phyloP scores from a whole-genome alignment of 2,329 filamentous ascomycete species.

The Epicoccum nigrum region DNA sequence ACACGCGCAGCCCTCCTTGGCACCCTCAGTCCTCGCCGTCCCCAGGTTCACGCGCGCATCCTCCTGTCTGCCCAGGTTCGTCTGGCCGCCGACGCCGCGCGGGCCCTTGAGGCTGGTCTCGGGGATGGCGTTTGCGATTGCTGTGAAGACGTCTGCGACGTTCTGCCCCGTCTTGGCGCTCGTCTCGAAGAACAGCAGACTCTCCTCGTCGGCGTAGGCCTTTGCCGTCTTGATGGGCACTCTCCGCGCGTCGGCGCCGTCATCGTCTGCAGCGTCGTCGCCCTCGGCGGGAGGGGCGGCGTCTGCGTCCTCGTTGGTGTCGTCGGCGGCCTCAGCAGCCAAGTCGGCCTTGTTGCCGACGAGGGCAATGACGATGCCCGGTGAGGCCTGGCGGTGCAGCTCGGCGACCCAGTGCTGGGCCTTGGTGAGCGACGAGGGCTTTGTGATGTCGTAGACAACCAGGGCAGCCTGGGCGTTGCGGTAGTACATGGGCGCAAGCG shows the following conservation, averaged over 20 bases:
- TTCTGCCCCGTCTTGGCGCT: conserved; percentile 96
- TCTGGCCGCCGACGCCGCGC: conserved; percentile 67
- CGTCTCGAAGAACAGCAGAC: conserved; percentile 94
- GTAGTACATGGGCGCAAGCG: conserved; percentile 98
- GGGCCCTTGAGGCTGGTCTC: conserved; percentile 94
- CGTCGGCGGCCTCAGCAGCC: conserved; percentile 55
- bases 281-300: conserved; percentile 57
- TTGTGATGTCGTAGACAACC: conserved; percentile 98
- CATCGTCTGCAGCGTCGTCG: conserved; percentile 61
- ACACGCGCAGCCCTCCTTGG: conserved; percentile 92
- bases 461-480: conserved; percentile 97
- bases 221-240: conserved; percentile 90
- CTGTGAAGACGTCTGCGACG: conserved; percentile 94
- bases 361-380: conserved; percentile 94
- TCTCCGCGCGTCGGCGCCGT: conserved; percentile 78
- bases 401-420: conserved; percentile 99
- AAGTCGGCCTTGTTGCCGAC: conserved; percentile 91
- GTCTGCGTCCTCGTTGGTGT: conserved; percentile 57
- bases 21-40: conserved; percentile 71
- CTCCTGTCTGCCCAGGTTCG: conserved; percentile 61
- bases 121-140: conserved; percentile 96
- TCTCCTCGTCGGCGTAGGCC: conserved; percentile 92
- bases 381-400: conserved; percentile 92
- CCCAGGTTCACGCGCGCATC: conserved; percentile 82
- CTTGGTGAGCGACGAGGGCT: conserved; percentile 92